Conservation (phyloP, 2,329 filamentous ascomycete species). For the Colletotrichum noveboracense region DNA sequence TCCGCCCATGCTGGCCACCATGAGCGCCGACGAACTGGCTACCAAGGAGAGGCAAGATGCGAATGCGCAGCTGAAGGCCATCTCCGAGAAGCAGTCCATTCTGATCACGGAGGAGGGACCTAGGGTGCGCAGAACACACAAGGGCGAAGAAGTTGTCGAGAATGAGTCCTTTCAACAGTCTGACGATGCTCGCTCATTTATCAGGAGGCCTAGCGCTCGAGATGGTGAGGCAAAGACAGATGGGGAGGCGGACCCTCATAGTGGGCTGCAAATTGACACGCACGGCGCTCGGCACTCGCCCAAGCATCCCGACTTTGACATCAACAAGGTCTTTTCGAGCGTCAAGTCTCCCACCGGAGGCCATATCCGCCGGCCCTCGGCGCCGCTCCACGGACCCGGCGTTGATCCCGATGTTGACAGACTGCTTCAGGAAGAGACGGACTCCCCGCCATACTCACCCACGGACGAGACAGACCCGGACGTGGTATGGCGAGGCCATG, state of each 20-base stretch:
- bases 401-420: constrained; percentile 91
- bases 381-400: constrained; percentile 61
- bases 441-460: constrained; percentile 84
- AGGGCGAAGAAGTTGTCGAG: constrained; percentile 90
- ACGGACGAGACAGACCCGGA: constrained; percentile 75
- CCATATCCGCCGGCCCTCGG: constrained; percentile 52
- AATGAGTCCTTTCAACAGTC: constrained; percentile 61
- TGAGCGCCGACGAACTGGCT: constrained; percentile 90
- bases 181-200: constrained; percentile 38
- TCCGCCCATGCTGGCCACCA: constrained; percentile 79
- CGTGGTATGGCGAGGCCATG: constrained; percentile 77
- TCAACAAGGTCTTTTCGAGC: constrained; percentile 84
- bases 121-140: constrained; percentile 87
- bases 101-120: constrained; percentile 78
- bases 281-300: constrained; percentile 55
- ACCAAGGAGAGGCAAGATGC: constrained; percentile 86
- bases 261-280: constrained; percentile 46
- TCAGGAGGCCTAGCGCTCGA: constrained; percentile 38
- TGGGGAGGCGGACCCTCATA: constrained; percentile 32
- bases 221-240: constrained; percentile 26
- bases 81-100: constrained; percentile 83
- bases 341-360: constrained; percentile 74
- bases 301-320: constrained; percentile 71
- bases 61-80: constrained; percentile 77
- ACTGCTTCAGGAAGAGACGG: constrained; percentile 78